Percentiles rank a stretch among this genome's conserved stretches.
These are phyloP conservation scores for Yamadazyma atlantica DNA, from an alignment of 1,139 yeast species.

Conservation along the genomic window DNA sequence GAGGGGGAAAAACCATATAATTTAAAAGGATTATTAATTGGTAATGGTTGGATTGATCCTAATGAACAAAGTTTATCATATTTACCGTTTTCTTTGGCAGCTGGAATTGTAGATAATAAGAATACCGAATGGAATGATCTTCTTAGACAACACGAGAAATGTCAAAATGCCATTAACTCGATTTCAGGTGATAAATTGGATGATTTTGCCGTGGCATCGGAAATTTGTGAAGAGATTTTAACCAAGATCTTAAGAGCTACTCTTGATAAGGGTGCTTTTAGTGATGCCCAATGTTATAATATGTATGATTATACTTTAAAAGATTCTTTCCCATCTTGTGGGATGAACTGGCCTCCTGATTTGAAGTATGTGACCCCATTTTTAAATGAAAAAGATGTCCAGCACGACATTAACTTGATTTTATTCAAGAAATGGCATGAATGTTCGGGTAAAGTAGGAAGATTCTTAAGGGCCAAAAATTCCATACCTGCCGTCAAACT, in stretches of 20 bases:
- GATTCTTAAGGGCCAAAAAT: conserved; percentile 48
- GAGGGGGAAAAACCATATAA: conserved; percentile 31
- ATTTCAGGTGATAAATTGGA: conserved; percentile 25
- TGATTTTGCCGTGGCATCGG: conserved; percentile 22
- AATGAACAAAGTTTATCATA: conserved; percentile 79
- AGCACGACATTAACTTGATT: conserved; percentile 56
- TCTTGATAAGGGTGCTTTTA: conserved; percentile 21
- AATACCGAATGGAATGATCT: conserved; percentile 42
- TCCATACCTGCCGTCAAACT: conserved; percentile 64
- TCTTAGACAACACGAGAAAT: conserved; percentile 53
- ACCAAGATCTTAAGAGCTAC: conserved; percentile 42
- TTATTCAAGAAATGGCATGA: conserved; percentile 63
- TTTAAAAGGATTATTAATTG: conserved; percentile 72
- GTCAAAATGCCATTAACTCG: conserved; percentile 46
- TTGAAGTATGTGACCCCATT: conserved; percentile 59
- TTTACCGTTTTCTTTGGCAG: conserved; percentile 66
- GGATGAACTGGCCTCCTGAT: conserved; percentile 92
- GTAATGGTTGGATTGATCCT: conserved; percentile 98
- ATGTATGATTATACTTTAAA: conserved; percentile 75
- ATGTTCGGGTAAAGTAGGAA: conserved; percentile 64
- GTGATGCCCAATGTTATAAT: conserved; percentile 60
- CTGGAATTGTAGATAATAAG: conserved; percentile 49
- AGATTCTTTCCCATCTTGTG: conserved; percentile 84
- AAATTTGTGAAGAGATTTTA: conserved; percentile 51
- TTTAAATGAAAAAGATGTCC: conserved; percentile 55